Percentiles rank a stretch among this genome's conserved stretches.
Evolutionary conservation across 768 basidiomycete genomes (phyloP).

Genomic region (Suillus alpinus): DNA sequence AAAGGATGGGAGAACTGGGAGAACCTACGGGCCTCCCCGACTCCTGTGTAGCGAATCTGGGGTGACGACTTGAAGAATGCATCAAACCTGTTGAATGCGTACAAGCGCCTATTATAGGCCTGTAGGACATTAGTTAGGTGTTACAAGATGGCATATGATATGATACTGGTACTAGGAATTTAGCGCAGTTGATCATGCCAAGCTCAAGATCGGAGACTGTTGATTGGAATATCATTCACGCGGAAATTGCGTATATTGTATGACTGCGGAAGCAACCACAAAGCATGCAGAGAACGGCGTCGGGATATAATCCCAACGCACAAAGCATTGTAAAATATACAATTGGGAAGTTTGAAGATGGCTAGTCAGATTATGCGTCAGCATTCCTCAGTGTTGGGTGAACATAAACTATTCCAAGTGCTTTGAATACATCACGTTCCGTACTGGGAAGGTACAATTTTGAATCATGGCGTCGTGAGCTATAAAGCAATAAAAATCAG

Average conservation of each 20-base stretch:
- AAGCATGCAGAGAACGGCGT: background rate
- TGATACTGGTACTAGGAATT: background rate
- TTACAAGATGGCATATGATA: background rate
- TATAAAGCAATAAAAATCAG: conserved; percentile 21
- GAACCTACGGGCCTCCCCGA: background rate
- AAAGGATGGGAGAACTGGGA: background rate
- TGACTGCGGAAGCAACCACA: background rate
- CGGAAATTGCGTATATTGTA: background rate
- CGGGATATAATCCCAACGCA: background rate
- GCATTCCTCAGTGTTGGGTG: conserved; percentile 74
- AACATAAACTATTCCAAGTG: conserved; percentile 68
- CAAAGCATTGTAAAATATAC: background rate
- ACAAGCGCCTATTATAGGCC: background rate
- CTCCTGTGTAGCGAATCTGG: background rate
- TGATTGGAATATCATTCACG: background rate
- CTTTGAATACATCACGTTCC: conserved; percentile 71
- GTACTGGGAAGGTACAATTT: conserved; percentile 55
- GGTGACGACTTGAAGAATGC: background rate
- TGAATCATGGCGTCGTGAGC: conserved; percentile 64
- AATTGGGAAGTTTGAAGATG: background rate
- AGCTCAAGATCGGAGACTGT: background rate
- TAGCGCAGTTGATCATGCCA: background rate
- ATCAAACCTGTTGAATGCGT: no score
- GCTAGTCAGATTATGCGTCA: conserved; percentile 37
- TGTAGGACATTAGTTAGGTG: background rate